Conservation (phyloP, 495 filamentous ascomycete species). For the Penicillium diatomitis region DNA sequence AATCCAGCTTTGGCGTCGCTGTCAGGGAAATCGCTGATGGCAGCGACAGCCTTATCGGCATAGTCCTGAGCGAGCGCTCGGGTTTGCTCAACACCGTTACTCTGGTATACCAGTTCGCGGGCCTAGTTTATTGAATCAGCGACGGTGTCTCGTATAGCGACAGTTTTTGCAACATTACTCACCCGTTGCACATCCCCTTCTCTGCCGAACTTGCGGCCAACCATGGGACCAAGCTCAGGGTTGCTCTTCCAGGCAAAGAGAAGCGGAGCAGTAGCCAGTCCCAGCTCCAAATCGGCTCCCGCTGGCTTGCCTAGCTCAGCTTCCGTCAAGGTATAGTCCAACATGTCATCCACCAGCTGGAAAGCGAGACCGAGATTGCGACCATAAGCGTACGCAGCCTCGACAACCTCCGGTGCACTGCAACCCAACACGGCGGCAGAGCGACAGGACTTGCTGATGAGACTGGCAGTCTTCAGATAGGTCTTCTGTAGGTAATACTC, state of each 20-base stretch:
- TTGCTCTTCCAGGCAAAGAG: constrained; percentile 94
- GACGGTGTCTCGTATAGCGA: too few species aligned
- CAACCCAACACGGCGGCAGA: constrained; percentile 81
- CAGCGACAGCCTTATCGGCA: constrained; percentile 74
- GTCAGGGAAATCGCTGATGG: constrained; percentile 74
- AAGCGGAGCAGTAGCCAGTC: constrained; percentile 89
- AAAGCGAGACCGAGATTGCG: constrained; percentile 90
- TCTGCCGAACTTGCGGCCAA: constrained; percentile 78
- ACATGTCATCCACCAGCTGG: constrained; percentile 96
- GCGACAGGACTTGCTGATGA: constrained; percentile 93
- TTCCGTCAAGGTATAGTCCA: constrained; percentile 85
- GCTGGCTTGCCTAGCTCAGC: constrained; percentile 88
- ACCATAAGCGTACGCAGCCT: constrained; percentile 85
- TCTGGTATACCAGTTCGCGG: constrained; percentile 69
- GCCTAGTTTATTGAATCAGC: constrained; percentile 45
- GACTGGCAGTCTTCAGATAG: constrained; percentile 88
- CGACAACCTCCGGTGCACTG: constrained; percentile 66
- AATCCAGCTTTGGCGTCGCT: constrained; percentile 87
- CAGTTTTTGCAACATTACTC: constrained; percentile 17
- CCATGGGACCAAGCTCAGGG: constrained; percentile 73
- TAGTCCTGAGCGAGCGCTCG: constrained; percentile 83
- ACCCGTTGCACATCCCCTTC: constrained; percentile 81
- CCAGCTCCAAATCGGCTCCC: constrained; percentile 87
- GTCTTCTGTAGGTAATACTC: constrained; percentile 98
- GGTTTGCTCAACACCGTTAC: constrained; percentile 84